phyloP scores from a whole-genome alignment of 306 rosid species.

The Gynostemma pentaphyllum region DNA sequence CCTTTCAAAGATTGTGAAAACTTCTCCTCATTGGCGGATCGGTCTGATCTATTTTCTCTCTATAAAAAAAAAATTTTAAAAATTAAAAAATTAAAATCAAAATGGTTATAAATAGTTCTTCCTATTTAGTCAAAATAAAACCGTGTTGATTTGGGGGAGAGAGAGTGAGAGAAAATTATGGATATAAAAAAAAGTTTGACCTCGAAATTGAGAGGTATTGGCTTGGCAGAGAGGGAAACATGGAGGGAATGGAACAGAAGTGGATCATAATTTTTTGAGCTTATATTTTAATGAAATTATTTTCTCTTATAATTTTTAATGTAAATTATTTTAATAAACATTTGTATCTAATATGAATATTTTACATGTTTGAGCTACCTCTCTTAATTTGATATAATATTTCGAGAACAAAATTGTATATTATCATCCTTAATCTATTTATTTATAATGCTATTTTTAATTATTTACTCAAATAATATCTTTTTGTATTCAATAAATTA shows the following conservation, averaged over 20 bases:
- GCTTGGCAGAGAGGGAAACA: constrained; percentile 3
- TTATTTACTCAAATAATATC: too few relatives aligned
- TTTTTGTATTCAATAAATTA: too few relatives aligned
- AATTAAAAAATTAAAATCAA: not conserved
- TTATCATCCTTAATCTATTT: too few relatives aligned
- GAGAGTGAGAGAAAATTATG: constrained; percentile 24
- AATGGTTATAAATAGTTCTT: constrained; percentile 6
- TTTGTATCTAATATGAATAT: too few relatives aligned
- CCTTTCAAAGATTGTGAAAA: constrained; percentile 4
- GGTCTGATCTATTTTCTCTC: constrained; percentile 9
- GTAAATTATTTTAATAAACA: too few relatives aligned
- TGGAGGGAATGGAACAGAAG: not conserved
- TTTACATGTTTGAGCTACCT: too few relatives aligned
- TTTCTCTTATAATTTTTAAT: not conserved
- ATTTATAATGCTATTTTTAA: too few relatives aligned
- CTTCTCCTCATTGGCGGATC: constrained; percentile 4
- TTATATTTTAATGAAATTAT: not conserved
- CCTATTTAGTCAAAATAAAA: constrained; percentile 18
- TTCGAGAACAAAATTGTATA: too few relatives aligned
- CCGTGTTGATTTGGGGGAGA: constrained; percentile 40
- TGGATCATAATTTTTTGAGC: not conserved
- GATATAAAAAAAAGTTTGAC: constrained; percentile 35
- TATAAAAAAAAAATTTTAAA: not conserved
- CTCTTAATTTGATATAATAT: too few relatives aligned
- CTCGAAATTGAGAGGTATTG: constrained; percentile 16